phyloP scores from a whole-genome alignment of 306 rosid genomes.

The Echinosophora koreensis region DNA sequence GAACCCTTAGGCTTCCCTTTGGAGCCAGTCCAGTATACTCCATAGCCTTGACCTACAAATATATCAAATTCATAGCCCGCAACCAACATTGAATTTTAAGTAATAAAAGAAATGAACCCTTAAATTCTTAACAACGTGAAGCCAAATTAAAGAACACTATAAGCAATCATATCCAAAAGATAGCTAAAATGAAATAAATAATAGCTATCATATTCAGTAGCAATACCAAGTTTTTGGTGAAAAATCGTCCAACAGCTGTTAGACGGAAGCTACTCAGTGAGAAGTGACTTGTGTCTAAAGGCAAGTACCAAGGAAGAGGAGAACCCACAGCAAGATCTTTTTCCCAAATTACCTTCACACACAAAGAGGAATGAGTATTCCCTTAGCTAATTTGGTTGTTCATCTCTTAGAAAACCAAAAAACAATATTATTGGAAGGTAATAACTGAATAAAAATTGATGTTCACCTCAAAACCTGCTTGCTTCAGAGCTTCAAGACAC shows the following conservation, averaged over 20 bases:
- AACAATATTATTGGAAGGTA: slow-evolving; percentile 25
- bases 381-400: slow-evolving; percentile 18
- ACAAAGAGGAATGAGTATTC: slow-evolving; percentile 9
- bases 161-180: slow-evolving; percentile 13
- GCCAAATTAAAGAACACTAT: slow-evolving; percentile 25
- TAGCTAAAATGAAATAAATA: slow-evolving; percentile 29
- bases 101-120: neutral
- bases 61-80: slow-evolving; percentile 19
- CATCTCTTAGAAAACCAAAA: slow-evolving; percentile 25
- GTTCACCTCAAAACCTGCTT: slow-evolving; percentile 97
- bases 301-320: slow-evolving; percentile 89
- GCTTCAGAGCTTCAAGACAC: slow-evolving; percentile 89
- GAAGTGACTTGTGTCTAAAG: slow-evolving; percentile 87
- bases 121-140: neutral
- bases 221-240: slow-evolving; percentile 87
- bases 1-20: slow-evolving; percentile 92
- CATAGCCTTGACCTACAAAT: slow-evolving; percentile 74
- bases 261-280: slow-evolving; percentile 93
- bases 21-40: slow-evolving; percentile 89
- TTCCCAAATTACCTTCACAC: slow-evolving; percentile 79
- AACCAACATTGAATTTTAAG: slow-evolving; percentile 27
- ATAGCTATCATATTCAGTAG: neutral
- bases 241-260: slow-evolving; percentile 77
- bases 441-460: slow-evolving; percentile 6
- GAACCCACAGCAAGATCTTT: slow-evolving; percentile 82